Evolutionary conservation across 805 yeast species (phyloP), one percentile per base, ranked within the genome.

Genomic region (Metschnikowia amazonensis): DNA sequence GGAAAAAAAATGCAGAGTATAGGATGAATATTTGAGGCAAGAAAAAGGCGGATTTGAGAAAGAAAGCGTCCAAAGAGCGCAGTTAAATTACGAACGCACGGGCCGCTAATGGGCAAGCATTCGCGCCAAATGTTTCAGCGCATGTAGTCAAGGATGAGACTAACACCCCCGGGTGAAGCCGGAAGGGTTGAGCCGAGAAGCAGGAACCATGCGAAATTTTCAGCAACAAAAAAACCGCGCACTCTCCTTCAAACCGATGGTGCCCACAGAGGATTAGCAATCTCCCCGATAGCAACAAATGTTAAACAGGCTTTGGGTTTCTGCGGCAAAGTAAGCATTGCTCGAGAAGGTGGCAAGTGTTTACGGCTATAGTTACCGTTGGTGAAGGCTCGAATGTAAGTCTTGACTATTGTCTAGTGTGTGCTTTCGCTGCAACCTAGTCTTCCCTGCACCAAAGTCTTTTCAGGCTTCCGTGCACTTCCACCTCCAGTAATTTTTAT

Each of bases 141-240:
- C 34, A 18, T 18, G 17, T 30, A 30, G 8, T 27, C 20, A 16
- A 21, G 30, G 30, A 27, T 31, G 37, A 18, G 18, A n/a, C 45
- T 36, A 27, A 20, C 21, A 29, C 31, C 45, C 38, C 30, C 49
- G 49, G 49, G 32, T 24, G 32, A 46, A 37, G 18, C 34, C 49
- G 49, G 49, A 33, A 42, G 13, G 13, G n/a, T n/a, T 27, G 42
- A 41, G 44, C 42, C 42, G 42, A 39, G 35, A 39, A 31, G 42
- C 42, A 39, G 42, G 36, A 39, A 23, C 35, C 28, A 24, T 28
- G 42, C 34, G 23, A 39, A 39, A 38, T 21, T 10, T 8, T 20
- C 35, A 39, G 42, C 35, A 31, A 31, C 16, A 38, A 29, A 38
- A 37, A 27, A 18, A 28, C 21, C 32, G 20, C 42, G 35, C 42